Percentiles rank a stretch among this genome's conserved stretches.
phyloP scores from a whole-genome alignment of 208 protist species.

The Blechomonas ayalai region DNA sequence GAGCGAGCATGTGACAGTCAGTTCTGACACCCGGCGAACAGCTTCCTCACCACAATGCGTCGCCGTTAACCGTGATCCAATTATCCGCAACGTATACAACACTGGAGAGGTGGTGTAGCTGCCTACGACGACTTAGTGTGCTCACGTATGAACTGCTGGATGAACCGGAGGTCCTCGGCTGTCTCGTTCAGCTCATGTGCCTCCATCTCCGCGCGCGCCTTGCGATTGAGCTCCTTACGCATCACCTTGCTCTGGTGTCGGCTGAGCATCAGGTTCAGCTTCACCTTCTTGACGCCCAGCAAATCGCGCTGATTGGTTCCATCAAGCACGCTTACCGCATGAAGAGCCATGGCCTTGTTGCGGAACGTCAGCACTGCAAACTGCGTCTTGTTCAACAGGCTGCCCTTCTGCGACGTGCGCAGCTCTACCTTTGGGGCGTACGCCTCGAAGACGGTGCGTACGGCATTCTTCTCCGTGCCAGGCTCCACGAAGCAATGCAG shows the following conservation, averaged over 20 bases:
- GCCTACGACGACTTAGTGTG: constrained; percentile 16
- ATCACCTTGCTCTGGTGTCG: constrained; percentile 63
- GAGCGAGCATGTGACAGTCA: too few species aligned
- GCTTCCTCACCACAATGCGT: too few species aligned
- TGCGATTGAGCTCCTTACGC: constrained; percentile 41
- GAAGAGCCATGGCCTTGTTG: constrained; percentile 82
- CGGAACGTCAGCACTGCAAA: constrained; percentile 86
- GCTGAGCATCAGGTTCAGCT: constrained; percentile 75
- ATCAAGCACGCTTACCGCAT: constrained; percentile 70
- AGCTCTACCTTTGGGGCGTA: constrained; percentile 83
- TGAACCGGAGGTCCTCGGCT: constrained; percentile 53
- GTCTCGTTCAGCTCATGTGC: constrained; percentile 17
- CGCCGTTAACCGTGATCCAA: too few species aligned
- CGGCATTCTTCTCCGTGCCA: constrained; percentile 77
- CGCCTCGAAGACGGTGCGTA: constrained; percentile 74
- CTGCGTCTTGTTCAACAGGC: constrained; percentile 82
- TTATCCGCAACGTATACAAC: too few species aligned
- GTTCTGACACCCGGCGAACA: too few species aligned
- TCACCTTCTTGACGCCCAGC: constrained; percentile 54
- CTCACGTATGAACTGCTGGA: constrained; percentile 49
- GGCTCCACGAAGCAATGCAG: constrained; percentile 86
- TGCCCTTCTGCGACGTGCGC: constrained; percentile 77
- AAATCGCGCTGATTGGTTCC: constrained; percentile 76
- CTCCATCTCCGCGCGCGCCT: constrained; percentile 19
- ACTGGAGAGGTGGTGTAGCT: not conserved